Evolutionary conservation across 176 grass and related monocot species (phyloP).

Genomic region (Carex parvula): DNA sequence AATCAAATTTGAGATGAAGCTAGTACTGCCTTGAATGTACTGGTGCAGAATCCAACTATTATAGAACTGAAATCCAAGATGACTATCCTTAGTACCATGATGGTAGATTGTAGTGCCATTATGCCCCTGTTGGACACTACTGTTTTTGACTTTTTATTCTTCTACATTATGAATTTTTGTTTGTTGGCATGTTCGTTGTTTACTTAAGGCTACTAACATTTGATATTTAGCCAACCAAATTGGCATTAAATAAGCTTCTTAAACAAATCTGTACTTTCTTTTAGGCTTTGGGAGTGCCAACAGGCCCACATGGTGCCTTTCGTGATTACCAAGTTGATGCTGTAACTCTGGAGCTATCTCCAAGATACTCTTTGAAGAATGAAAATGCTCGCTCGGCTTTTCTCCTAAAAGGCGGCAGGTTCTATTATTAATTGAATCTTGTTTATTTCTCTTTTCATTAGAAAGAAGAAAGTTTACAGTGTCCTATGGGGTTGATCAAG

Average conservation of each 20-base stretch:
- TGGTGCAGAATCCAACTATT: not conserved
- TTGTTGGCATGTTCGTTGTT: not conserved
- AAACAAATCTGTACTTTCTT: conserved; percentile 28
- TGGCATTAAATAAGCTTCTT: not conserved
- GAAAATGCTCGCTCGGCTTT: conserved; percentile 71
- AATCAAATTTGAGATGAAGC: not conserved
- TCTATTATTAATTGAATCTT: conserved; percentile 6
- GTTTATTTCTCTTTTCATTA: not conserved
- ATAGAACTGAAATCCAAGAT: not conserved
- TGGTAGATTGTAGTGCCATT: not conserved
- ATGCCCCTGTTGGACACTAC: not conserved
- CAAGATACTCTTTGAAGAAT: conserved; percentile 62
- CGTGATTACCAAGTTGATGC: conserved; percentile 98
- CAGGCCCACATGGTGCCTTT: conserved; percentile 87
- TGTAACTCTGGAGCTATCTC: conserved; percentile 76
- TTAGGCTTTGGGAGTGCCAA: conserved; percentile 85
- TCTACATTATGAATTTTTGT: not conserved
- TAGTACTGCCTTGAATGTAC: not conserved
- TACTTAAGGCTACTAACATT: not conserved
- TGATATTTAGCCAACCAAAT: not conserved
- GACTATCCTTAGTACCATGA: not conserved
- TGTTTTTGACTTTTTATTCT: not conserved
- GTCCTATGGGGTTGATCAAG: not conserved
- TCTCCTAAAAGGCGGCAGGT: conserved; percentile 84
- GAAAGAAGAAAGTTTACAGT: not conserved